Base-by-base conservation (phyloP, 306 rosid genomes). In the Arachis hypogaea region DNA sequence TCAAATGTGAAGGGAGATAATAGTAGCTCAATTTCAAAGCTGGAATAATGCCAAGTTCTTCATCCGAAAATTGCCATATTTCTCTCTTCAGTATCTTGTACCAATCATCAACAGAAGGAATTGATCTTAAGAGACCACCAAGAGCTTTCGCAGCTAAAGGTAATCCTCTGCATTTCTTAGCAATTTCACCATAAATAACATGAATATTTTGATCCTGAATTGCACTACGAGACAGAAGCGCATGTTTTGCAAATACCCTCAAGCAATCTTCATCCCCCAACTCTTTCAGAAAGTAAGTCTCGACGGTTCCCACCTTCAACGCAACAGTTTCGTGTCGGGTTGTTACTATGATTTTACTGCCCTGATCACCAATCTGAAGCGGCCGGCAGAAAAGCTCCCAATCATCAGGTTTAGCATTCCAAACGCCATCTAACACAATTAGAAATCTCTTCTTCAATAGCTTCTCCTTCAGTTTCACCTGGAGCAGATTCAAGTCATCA, bases 11-110 rank as follows among this genome's bases (percentile, higher is more conserved):
- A 52, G 72, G 78, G 43, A 74, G 72, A 8, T 64, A 54, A 2
- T 74, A 71, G 57, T 74, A 74, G 66, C 78, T 74, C 22, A 65
- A 9, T 4, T 14, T 28, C 7, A 74, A 52, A 11, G 78, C 78
- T 2, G 78, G 78, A n/a, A 74, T 52, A 0, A 74, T 22, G 5
- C 52, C 65, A 70, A 5, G 43, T 10, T 33, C 50, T n/a, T 47
- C 68, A 11, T 59, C 22, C 3, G 71, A 28, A 18, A 73, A 50
- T 4, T 51, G 55, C 78, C 78, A 73, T 52, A 73, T 42, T 29
- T 73, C 54, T 3, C 71, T 63, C 29, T 5, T 16, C 33, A 40
- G 28, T 73, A 73, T 18, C 9, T 14, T 12, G 9, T 72, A 3
- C 76, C 76, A 72, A 30, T 72, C 76, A 6, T 5, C 5, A 18